Evolutionary conservation across 106 monocot species (phyloP).

Genomic region (Dioscorea dumetorum): DNA sequence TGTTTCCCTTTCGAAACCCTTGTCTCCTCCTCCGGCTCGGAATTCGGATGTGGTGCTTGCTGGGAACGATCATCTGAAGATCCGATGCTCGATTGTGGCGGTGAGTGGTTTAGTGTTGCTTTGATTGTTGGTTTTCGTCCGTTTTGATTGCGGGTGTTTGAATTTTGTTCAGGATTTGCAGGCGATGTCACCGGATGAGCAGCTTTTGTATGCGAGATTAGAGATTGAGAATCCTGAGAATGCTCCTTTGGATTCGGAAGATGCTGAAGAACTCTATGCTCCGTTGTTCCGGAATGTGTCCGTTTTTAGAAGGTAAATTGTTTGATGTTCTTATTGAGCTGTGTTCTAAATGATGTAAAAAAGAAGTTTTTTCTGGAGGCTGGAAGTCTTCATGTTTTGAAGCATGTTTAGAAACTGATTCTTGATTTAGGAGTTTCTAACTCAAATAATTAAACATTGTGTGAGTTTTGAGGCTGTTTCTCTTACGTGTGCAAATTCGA

Average conservation of each 20-base stretch:
- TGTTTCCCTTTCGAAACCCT: not conserved
- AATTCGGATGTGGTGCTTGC: not conserved
- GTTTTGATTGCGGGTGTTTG: not conserved
- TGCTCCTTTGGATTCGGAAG: conserved; percentile 38
- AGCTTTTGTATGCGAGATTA: conserved; percentile 53
- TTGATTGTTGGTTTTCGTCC: not conserved
- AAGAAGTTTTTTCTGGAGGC: not conserved
- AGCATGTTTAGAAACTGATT: not conserved
- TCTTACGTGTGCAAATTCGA: too few relatives aligned
- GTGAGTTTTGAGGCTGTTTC: too few relatives aligned
- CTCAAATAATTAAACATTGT: too few relatives aligned
- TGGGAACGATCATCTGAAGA: not conserved
- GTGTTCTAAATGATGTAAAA: not conserved
- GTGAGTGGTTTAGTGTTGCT: not conserved
- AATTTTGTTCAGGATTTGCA: conserved; percentile 11
- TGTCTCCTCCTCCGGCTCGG: not conserved
- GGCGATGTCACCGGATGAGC: conserved; percentile 48
- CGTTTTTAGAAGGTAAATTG: conserved; percentile 57
- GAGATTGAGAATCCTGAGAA: conserved; percentile 49
- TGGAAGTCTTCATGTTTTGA: not conserved
- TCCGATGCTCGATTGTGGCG: not conserved
- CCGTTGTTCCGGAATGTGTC: conserved; percentile 71
- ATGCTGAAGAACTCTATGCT: conserved; percentile 49
- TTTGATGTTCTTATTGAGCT: not conserved
- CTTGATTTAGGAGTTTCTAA: not conserved